phyloP scores from a whole-genome alignment of 257 asterid genomes.

The Galeopsis tetrahit region DNA sequence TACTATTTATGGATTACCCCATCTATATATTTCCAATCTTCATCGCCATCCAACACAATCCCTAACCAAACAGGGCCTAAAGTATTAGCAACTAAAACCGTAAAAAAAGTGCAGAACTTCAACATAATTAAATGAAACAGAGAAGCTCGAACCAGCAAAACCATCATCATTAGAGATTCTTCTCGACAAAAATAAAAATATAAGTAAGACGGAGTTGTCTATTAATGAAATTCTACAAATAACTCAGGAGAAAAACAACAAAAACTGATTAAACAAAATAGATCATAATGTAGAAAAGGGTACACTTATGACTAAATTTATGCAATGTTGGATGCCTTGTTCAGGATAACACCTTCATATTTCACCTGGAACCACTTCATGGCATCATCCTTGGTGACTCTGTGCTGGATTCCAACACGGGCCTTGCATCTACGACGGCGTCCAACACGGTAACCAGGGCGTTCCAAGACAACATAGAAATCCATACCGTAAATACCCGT shows the following conservation, averaged over 20 bases:
- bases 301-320: slow-evolving; percentile 9
- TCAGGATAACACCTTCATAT: slow-evolving; percentile 53
- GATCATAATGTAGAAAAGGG: neutral
- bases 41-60: too few relatives aligned
- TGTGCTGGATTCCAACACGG: slow-evolving; percentile 54
- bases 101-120: too few relatives aligned
- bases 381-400: slow-evolving; percentile 52
- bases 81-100: too few relatives aligned
- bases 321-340: slow-evolving; percentile 50
- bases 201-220: slow-evolving; percentile 22
- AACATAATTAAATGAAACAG: too few relatives aligned
- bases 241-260: slow-evolving; percentile 24
- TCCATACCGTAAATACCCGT: slow-evolving; percentile 60
- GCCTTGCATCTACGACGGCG: slow-evolving; percentile 61
- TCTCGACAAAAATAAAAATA: slow-evolving; percentile 21
- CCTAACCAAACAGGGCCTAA: too few relatives aligned
- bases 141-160: neutral
- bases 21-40: too few relatives aligned
- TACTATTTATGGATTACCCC: too few relatives aligned
- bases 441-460: slow-evolving; percentile 57
- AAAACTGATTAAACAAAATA: neutral
- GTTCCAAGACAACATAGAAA: slow-evolving; percentile 51
- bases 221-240: slow-evolving; percentile 35
- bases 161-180: neutral
- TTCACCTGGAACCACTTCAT: slow-evolving; percentile 59